A percentile compares a stretch with the other conserved stretches of the same genome.
Conservation (phyloP, 1,284 basidiomycete genomes). For the Pseudozyma tsukubaensis region DNA sequence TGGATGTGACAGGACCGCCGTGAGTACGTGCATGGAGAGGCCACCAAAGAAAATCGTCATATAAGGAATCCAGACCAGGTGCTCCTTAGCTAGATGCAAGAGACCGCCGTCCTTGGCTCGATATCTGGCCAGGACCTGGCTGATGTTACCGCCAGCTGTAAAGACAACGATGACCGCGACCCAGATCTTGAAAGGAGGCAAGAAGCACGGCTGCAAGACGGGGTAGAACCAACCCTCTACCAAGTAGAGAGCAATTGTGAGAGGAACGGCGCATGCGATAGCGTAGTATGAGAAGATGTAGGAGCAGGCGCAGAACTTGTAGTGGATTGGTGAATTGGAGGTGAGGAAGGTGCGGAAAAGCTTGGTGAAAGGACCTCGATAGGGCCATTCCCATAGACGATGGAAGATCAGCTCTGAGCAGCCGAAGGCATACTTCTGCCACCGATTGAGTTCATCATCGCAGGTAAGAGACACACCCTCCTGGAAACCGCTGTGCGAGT, state of each 20-base stretch:
- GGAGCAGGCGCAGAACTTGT: constrained; percentile 77
- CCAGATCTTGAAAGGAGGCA: constrained; percentile 77
- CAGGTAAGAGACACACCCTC: constrained; percentile 84
- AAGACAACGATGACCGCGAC: constrained; percentile 82
- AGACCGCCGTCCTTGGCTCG: constrained; percentile 77
- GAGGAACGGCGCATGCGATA: constrained; percentile 77
- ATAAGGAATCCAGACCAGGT: constrained; percentile 81
- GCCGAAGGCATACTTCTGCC: constrained; percentile 88
- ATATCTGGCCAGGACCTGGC: constrained; percentile 79
- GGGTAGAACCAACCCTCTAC: constrained; percentile 77
- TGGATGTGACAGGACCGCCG: constrained; percentile 81
- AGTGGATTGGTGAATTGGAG: constrained; percentile 73
- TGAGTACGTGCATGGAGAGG: constrained; percentile 71
- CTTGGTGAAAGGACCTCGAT: constrained; percentile 79
- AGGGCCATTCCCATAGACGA: constrained; percentile 76
- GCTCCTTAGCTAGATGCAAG: constrained; percentile 74
- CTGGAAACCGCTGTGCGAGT: constrained; percentile 82
- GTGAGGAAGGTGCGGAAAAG: constrained; percentile 81
- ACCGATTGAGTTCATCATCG: constrained; percentile 83
- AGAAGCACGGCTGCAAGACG: constrained; percentile 76
- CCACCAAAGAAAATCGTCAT: constrained; percentile 42
- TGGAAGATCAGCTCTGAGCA: constrained; percentile 69
- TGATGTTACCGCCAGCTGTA: constrained; percentile 78
- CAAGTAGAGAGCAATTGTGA: constrained; percentile 79
- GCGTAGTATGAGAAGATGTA: constrained; percentile 86